Evolutionary conservation across 139 green algal species (phyloP).

Genomic region (Coccomyxa sp.): DNA sequence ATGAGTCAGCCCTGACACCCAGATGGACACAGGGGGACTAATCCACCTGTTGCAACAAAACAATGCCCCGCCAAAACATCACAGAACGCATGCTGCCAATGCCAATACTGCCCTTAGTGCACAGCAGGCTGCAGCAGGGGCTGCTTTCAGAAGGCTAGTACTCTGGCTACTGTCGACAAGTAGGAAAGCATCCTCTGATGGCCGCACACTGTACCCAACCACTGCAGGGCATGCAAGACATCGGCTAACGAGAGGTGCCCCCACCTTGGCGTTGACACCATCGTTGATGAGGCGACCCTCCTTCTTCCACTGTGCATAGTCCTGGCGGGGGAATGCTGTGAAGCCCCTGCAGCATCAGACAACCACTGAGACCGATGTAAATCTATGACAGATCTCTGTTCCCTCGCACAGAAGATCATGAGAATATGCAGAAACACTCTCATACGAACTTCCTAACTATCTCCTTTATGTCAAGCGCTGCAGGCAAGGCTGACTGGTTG

Average conservation of each 20-base stretch:
- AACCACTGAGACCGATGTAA: too few relatives aligned
- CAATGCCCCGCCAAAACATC: background rate
- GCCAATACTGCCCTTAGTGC: background rate
- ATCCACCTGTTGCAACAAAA: too few relatives aligned
- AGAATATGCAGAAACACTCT: too few relatives aligned
- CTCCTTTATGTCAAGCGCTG: too few relatives aligned
- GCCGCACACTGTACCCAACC: background rate
- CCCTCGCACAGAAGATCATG: too few relatives aligned
- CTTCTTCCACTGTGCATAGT: conserved; percentile 91
- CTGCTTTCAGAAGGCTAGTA: background rate
- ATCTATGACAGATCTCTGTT: too few relatives aligned
- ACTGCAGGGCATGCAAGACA: background rate
- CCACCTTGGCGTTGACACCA: conserved; percentile 79
- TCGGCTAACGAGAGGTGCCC: background rate
- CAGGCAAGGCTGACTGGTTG: too few relatives aligned
- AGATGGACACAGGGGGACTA: too few relatives aligned
- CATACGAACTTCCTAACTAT: too few relatives aligned
- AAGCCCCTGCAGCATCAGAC: conserved; percentile 84
- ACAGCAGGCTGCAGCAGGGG: background rate
- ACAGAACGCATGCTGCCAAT: too few relatives aligned
- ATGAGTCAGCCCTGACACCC: too few relatives aligned
- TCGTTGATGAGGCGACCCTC: conserved; percentile 86
- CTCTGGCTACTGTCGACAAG: background rate
- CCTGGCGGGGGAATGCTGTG: conserved; percentile 81
- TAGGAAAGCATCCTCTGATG: background rate